Base-by-base conservation (phyloP, 225 moss, liverwort and hornwort genomes). In the Pseudoscleropodium purum region DNA sequence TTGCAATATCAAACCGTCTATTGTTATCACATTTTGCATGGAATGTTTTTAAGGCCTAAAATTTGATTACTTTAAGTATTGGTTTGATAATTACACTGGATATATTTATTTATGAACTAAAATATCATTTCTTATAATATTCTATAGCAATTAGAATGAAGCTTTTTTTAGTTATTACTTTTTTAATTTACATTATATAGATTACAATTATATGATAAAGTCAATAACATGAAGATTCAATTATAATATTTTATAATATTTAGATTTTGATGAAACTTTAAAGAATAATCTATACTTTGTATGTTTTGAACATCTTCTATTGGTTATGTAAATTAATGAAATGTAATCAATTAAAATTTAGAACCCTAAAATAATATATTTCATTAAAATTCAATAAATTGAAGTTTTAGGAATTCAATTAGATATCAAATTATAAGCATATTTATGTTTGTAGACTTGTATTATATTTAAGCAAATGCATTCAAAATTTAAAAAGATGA, bases 1-100 rank as follows among this genome's bases (percentile, higher is more conserved):
- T 94, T 37, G 88, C 87, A 67, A 94, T 61, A 66, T 93, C 92
- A 84, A 94, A 93, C 6, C 83, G 61, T 49, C 75, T 90, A 45
- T 92, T 91, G 4, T 56, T 77, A 51, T 94, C 87, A 80, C 93
- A 92, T 76, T 94, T 94, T 79, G 64, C 92, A 81, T 92, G 88
- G 7, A 91, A 94, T 33, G 65, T 90, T 73, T 75, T 87, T 7
- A 94, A 60, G 14, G 90, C 88, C 94, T 94, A 62, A 18, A 81
- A 76, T 26, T 78, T 68, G 2, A 77, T 9, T 4, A 64, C 3
- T 16, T 51, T 3, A 13, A 61, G 4, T 49, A 7, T 80, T 31
- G 15, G 1, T 56, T 25, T 51, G 6, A 21, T 72, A 14, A 33
- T 79, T 52, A 15, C 3, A 36, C 15, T 15, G 5, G 41, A 2